Evolutionary conservation across 805 yeast species (phyloP).

Genomic region (Tetrapisispora arboricola): DNA sequence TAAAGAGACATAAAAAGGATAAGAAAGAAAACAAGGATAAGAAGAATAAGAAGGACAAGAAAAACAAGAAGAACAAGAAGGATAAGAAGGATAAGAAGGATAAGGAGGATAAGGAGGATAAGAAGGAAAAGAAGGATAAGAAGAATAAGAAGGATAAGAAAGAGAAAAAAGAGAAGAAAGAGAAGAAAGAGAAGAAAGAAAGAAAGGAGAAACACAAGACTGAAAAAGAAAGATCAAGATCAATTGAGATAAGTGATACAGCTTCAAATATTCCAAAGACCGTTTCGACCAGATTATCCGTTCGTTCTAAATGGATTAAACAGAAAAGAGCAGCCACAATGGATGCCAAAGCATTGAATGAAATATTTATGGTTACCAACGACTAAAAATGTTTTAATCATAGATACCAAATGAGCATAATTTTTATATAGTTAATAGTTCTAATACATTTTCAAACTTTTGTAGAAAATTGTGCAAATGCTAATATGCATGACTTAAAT

Average conservation of each 20-base stretch:
- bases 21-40: slow-evolving; percentile 20
- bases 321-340: slow-evolving; percentile 87
- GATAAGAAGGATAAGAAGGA: slow-evolving; percentile 24
- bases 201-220: too few species aligned
- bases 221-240: slow-evolving; percentile 20
- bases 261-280: slow-evolving; percentile 22
- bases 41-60: slow-evolving; percentile 18
- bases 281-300: slow-evolving; percentile 51
- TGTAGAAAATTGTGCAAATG: neutral
- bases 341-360: slow-evolving; percentile 82
- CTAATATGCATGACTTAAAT: neutral
- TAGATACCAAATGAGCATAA: too few species aligned
- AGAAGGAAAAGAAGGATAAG: slow-evolving; percentile 12
- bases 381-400: too few species aligned
- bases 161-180: slow-evolving; percentile 21
- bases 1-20: slow-evolving; percentile 25
- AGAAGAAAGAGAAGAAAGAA: slow-evolving; percentile 23
- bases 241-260: slow-evolving; percentile 16
- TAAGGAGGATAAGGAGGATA: slow-evolving; percentile 15
- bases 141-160: too few species aligned
- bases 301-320: slow-evolving; percentile 77
- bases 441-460: neutral
- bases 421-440: neutral
- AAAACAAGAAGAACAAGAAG: slow-evolving; percentile 24
- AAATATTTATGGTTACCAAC: slow-evolving; percentile 78